Evolutionary conservation across 495 filamentous ascomycete genomes (phyloP).

Genomic region (Tuber aestivum): DNA sequence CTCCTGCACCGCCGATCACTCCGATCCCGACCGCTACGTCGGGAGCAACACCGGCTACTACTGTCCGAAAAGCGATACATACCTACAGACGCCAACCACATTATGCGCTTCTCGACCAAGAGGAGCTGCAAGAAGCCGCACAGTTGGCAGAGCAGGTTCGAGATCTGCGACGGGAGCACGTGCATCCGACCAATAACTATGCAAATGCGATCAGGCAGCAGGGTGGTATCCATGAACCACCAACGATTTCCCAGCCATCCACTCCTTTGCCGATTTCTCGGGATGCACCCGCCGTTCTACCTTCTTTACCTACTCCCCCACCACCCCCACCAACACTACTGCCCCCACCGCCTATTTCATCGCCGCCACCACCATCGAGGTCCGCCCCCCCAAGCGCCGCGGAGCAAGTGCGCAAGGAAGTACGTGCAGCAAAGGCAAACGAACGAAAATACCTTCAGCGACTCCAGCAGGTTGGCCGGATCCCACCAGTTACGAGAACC

Average conservation of each 20-base stretch:
- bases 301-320: constrained; percentile 36
- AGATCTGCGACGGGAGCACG: constrained; percentile 22
- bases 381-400: constrained; percentile 4
- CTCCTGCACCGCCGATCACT: constrained; percentile 43
- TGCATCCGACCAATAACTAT: constrained; percentile 23
- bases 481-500: constrained; percentile 50
- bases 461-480: constrained; percentile 69
- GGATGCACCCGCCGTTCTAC: constrained; percentile 46
- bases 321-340: constrained; percentile 8
- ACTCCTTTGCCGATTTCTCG: constrained; percentile 41
- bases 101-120: constrained; percentile 74
- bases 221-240: constrained; percentile 47
- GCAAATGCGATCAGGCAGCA: constrained; percentile 42
- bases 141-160: constrained; percentile 47
- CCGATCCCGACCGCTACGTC: constrained; percentile 44
- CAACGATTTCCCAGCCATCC: constrained; percentile 50
- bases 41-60: constrained; percentile 44
- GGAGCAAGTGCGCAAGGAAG: constrained; percentile 33
- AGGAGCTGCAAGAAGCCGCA: constrained; percentile 60
- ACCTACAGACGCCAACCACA: constrained; percentile 52
- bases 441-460: constrained; percentile 26
- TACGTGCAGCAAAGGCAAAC: constrained; percentile 35
- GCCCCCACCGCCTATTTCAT: constrained; percentile 25
- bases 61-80: constrained; percentile 41
- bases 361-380: constrained; percentile 38